Evolutionary conservation across 257 asterid genomes (phyloP), one percentile per base, ranked within the genome.

Genomic region (Nicotiana noctiflora): DNA sequence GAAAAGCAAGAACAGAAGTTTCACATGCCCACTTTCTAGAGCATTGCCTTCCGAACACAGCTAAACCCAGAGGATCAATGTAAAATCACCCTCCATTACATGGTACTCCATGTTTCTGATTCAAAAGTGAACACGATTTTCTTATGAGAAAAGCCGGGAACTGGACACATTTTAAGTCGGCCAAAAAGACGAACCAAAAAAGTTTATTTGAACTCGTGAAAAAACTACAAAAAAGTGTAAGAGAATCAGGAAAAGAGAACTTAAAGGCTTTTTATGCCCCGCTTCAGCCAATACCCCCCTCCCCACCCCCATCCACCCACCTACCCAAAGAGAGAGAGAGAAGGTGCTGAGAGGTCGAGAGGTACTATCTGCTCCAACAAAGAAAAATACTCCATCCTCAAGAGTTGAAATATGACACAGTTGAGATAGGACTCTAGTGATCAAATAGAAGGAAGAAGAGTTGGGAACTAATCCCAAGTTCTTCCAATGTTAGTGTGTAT

Each of bases 1-100:
- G 31, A 5, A 25, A 17, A n/a, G 68, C 3, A 49, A 57, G 19
- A 25, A 37, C 34, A 6, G 6, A 76, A 19, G 15, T 6, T 6
- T 10, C 55, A n/a, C 56, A 40, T 67, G 53, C 64, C 29, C 55
- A 37, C 11, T 37, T 34, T 67, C 55, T 67, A 10, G 5, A 34
- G 40, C 11, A 37, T 37, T 37, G 56, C 56, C 32, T 67, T 40
- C 46, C 10, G 44, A 37, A 40, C n/a, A n/a, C n/a, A n/a, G n/a
- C n/a, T n/a, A n/a, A n/a, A n/a, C 76, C 56, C 32, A 68, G 31
- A 68, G 18, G 32, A n/a, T 19, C 25, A 10, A 66, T 18, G 37
- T 67, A 60, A 51, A 37, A 12, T 12, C 37, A 4, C 34, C 32
- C 76, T 21, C 76, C 79, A 82, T 65, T n/a, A 82, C 75, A 77